phyloP scores from a whole-genome alignment of 1,139 yeast species.

The Taphrina pruni region DNA sequence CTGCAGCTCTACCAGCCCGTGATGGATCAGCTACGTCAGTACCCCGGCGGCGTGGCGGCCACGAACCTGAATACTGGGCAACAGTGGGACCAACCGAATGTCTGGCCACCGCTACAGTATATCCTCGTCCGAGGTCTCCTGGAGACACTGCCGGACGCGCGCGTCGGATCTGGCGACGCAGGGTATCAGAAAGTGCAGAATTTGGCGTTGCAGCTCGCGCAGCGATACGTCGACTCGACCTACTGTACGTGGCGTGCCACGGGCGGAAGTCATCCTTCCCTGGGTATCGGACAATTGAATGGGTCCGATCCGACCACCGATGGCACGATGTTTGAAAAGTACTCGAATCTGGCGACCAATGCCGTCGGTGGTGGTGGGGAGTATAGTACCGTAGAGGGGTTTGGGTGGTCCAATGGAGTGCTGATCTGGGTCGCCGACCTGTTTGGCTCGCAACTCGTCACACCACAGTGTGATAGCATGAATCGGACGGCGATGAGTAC shows the following conservation, averaged over 20 bases:
- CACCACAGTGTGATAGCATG: conserved; percentile 22
- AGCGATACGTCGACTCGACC: conserved; percentile 33
- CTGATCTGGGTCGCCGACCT: conserved; percentile 40
- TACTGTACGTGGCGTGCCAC: conserved; percentile 41
- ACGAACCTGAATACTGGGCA: conserved; percentile 25
- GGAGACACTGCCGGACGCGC: conserved; percentile 10
- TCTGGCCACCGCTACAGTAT: conserved; percentile 41
- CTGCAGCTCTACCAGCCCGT: conserved; percentile 26
- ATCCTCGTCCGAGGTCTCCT: conserved; percentile 38
- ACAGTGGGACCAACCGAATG: conserved; percentile 43
- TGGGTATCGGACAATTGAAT: conserved; percentile 4
- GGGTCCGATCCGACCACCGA: conserved; percentile 10
- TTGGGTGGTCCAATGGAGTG: conserved; percentile 42
- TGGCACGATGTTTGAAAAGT: conserved; percentile 42
- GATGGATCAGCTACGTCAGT: conserved; percentile 7
- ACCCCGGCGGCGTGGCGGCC: conserved; percentile 40
- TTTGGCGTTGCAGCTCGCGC: conserved; percentile 33
- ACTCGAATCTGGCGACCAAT: conserved; percentile 25
- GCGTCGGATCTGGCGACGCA: conserved; percentile 2
- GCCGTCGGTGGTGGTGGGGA: conserved; percentile 42
- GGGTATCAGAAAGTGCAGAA: conserved; percentile 14
- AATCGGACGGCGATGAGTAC: conserved; percentile 22
- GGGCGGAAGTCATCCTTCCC: conserved; percentile 33
- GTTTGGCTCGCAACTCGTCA: conserved; percentile 24
- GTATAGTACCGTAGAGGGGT: conserved; percentile 35